Base-by-base conservation (phyloP, 106 monocot species). In the Gastrodia elata region DNA sequence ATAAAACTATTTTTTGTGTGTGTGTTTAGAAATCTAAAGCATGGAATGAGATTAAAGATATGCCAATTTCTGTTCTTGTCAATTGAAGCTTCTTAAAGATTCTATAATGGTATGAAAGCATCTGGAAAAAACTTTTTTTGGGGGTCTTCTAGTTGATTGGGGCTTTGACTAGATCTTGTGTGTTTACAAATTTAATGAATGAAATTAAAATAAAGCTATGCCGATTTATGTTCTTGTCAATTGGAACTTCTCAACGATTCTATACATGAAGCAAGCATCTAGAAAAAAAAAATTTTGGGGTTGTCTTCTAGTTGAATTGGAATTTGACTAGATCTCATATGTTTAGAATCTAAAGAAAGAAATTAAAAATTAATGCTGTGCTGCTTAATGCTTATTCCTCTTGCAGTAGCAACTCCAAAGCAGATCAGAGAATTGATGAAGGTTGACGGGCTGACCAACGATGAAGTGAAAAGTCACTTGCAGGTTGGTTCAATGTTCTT, bases 361-460 rank as follows among this genome's bases (percentile, higher is more conserved):
- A 27, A 38, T 38, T 3, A 61, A 61, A 61, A 61, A 26, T 61
- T 26, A 61, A 61, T 28, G 30, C 61, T 10, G 61, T 0, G 35
- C 4, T 24, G 22, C 25, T n/a, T n/a, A n/a, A n/a, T n/a, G n/a
- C 26, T 65, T 13, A 22, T 76, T 73, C 20, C 70, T 71, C 24
- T 43, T 64, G 70, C 95, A 96, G 92, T 83, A 28, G 97, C 93
- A 3, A 98, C 97, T 32, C 97, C 97, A 8, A 98, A 98, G 79
- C 93, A 91, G 80, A 98, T 98, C 55, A 86, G 97, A 71, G 97
- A 98, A 44, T 55, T 98, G 82, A 98, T 98, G 97, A 93, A 91
- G 81, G 93, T 98, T 5, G 93, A 98, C 48, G 92, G 97, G 2
- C 86, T 98, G 26, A 91, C 93, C 36, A 98, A 98, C 58, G 97